Conservation (phyloP, 2,329 filamentous ascomycete genomes). For the Cercospora sp. region DNA sequence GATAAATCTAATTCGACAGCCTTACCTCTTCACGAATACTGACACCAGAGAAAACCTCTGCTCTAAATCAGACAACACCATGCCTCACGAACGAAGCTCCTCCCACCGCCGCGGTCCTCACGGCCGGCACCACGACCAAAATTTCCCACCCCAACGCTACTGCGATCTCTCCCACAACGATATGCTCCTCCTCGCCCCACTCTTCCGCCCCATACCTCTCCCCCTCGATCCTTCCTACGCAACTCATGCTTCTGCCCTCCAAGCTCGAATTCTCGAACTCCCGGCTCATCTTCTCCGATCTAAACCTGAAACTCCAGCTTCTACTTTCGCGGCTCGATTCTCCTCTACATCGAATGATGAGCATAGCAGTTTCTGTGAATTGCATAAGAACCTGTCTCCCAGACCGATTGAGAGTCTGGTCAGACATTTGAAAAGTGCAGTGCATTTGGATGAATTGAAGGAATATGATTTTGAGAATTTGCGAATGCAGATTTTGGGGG, state of each 20-base stretch:
- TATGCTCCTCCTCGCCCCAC: slow-evolving; percentile 22
- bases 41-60: not conserved
- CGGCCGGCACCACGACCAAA: slow-evolving; percentile 15
- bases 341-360: not conserved
- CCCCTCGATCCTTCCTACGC: slow-evolving; percentile 2
- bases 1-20: not conserved
- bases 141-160: slow-evolving; percentile 23
- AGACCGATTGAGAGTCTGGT: slow-evolving; percentile 28
- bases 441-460: slow-evolving; percentile 10
- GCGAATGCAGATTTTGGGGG: slow-evolving; percentile 19
- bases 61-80: not conserved
- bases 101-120: not conserved
- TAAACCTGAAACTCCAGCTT: not conserved
- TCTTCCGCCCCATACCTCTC: slow-evolving; percentile 20
- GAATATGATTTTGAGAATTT: slow-evolving; percentile 4
- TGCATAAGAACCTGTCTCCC: slow-evolving; percentile 28
- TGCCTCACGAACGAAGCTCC: not conserved
- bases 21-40: not conserved
- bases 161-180: slow-evolving; percentile 27
- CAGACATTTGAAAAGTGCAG: slow-evolving; percentile 14
- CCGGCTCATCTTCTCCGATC: slow-evolving; percentile 26
- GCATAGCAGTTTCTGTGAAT: slow-evolving; percentile 22
- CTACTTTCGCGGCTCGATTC: not conserved
- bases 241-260: slow-evolving; percentile 17
- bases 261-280: slow-evolving; percentile 23